Evolutionary conservation across 2,329 filamentous ascomycete species (phyloP).

Genomic region (Alternaria sp.): DNA sequence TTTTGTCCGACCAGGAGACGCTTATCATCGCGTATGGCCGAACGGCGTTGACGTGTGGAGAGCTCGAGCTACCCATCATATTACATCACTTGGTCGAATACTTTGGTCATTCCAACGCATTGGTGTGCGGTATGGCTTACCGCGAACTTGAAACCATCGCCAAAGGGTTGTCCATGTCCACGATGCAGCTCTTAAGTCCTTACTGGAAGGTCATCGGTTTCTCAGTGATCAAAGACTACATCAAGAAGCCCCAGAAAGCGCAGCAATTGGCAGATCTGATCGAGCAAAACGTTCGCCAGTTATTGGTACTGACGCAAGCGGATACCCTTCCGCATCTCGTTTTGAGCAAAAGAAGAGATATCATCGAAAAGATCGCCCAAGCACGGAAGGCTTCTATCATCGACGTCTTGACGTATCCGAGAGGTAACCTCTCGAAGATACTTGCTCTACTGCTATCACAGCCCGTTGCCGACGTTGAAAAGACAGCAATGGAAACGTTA

Average conservation of each 20-base stretch:
- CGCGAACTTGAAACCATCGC: conserved; percentile 81
- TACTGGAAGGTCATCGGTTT: conserved; percentile 90
- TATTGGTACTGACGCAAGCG: conserved; percentile 77
- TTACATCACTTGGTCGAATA: conserved; percentile 85
- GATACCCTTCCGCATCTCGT: conserved; percentile 88
- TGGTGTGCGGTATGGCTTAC: conserved; percentile 81
- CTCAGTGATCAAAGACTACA: conserved; percentile 80
- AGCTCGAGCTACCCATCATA: conserved; percentile 85
- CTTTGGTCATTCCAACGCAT: conserved; percentile 79
- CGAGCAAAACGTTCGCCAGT: conserved; percentile 73
- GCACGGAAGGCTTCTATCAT: conserved; percentile 65
- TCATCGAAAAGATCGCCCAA: conserved; percentile 81
- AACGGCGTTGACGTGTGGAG: conserved; percentile 74
- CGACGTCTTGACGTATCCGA: conserved; percentile 65
- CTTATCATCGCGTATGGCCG: conserved; percentile 87
- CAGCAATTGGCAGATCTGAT: conserved; percentile 82
- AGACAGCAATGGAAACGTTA: conserved; percentile 71
- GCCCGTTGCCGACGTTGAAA: conserved; percentile 68
- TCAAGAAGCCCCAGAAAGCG: conserved; percentile 79
- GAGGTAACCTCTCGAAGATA: conserved; percentile 63
- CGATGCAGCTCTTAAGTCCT: conserved; percentile 76
- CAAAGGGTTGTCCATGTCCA: conserved; percentile 65
- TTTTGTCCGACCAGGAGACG: conserved; percentile 76
- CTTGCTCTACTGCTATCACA: conserved; percentile 65
- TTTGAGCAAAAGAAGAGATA: conserved; percentile 74